Percentiles rank a stretch among this genome's conserved stretches.
phyloP scores from a whole-genome alignment of 495 filamentous ascomycete species.

The Bombardia bombarda region DNA sequence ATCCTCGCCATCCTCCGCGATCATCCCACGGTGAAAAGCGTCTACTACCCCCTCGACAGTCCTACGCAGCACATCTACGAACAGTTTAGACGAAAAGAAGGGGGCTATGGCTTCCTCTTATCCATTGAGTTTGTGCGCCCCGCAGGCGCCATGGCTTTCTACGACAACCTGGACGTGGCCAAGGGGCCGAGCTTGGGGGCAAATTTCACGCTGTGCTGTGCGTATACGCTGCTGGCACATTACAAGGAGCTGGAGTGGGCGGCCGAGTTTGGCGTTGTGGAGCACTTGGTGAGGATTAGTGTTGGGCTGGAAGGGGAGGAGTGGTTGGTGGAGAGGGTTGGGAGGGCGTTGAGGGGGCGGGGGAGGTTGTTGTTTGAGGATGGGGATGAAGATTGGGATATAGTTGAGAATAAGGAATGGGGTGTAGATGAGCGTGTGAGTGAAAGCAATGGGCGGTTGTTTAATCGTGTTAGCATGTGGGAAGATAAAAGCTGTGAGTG shows the following conservation, averaged over 20 bases:
- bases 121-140: constrained; percentile 10
- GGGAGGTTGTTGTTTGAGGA: not conserved
- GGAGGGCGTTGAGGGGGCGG: constrained; percentile 7
- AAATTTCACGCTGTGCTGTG: constrained; percentile 22
- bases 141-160: constrained; percentile 11
- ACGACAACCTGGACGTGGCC: constrained; percentile 15
- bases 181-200: constrained; percentile 25
- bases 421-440: not conserved
- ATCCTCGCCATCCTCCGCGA: constrained; percentile 3
- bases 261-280: constrained; percentile 17
- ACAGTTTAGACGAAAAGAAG: not conserved
- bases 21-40: constrained; percentile 3
- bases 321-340: constrained; percentile 14
- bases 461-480: no score
- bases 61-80: constrained; percentile 12
- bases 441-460: no score
- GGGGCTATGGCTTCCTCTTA: constrained; percentile 17
- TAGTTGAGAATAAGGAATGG: not conserved
- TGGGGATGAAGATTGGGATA: not conserved
- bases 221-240: constrained; percentile 20
- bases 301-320: constrained; percentile 18
- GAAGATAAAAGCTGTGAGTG: no score
- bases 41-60: constrained; percentile 17
- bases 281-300: constrained; percentile 23
- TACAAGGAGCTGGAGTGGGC: constrained; percentile 19